These are phyloP conservation scores for Ceratobasidium sp. DNA, from an alignment of 1,284 basidiomycete species.

Conservation along the genomic window DNA sequence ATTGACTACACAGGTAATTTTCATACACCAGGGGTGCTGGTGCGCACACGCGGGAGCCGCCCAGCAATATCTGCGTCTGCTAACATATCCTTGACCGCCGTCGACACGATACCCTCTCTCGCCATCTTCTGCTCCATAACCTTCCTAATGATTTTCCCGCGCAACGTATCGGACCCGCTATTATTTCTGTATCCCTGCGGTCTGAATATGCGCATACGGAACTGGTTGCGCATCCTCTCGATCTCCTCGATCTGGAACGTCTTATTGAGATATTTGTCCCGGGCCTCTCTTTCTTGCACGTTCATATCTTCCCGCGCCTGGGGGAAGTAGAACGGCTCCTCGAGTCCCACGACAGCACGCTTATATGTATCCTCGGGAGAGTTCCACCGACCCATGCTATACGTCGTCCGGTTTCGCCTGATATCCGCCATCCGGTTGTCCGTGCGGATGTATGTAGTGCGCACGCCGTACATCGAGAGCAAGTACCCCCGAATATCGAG, in stretches of 20 bases:
- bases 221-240: slow-evolving; percentile 60
- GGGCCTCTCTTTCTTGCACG: slow-evolving; percentile 64
- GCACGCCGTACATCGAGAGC: slow-evolving; percentile 83
- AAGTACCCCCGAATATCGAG: slow-evolving; percentile 92
- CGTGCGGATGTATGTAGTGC: slow-evolving; percentile 93
- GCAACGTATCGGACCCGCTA: background rate
- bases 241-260: slow-evolving; percentile 66
- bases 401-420: slow-evolving; percentile 51
- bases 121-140: slow-evolving; percentile 44
- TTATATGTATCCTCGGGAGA: slow-evolving; percentile 76
- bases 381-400: slow-evolving; percentile 56
- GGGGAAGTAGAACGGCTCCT: slow-evolving; percentile 93
- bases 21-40: slow-evolving; percentile 17
- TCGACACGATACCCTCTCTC: slow-evolving; percentile 31
- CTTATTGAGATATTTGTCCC: slow-evolving; percentile 72
- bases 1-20: background rate
- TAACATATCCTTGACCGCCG: slow-evolving; percentile 38
- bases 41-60: slow-evolving; percentile 33
- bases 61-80: slow-evolving; percentile 28
- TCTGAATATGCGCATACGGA: slow-evolving; percentile 37
- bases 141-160: slow-evolving; percentile 40
- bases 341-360: slow-evolving; percentile 87
- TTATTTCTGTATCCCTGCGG: slow-evolving; percentile 12
- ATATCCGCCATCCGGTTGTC: slow-evolving; percentile 83
- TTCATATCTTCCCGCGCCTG: slow-evolving; percentile 82